Evolutionary conservation across 2,329 filamentous ascomycete species (phyloP).

Genomic region (Neopestalotiopsis rosae): DNA sequence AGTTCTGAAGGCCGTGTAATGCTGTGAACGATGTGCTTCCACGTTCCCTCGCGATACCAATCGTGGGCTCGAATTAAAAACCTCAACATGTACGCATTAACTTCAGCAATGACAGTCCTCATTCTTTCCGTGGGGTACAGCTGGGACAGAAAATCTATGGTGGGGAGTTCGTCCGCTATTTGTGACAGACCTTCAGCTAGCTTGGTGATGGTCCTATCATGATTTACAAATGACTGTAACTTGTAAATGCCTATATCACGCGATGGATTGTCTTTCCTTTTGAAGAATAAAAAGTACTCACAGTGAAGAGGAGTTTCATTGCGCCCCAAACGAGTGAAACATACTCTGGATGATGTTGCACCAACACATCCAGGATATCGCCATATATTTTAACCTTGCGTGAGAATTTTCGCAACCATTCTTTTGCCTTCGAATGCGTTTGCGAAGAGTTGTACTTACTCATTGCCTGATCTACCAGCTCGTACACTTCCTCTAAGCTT

Average conservation of each 20-base stretch:
- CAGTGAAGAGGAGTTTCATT: constrained; percentile 18
- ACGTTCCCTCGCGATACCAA: neutral
- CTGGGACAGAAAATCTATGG: neutral
- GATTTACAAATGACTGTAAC: neutral
- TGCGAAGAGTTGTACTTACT: neutral
- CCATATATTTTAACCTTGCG: neutral
- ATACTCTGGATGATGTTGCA: constrained; percentile 19
- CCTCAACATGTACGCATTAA: neutral
- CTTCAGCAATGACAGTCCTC: neutral
- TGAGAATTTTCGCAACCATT: neutral
- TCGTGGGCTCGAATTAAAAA: neutral
- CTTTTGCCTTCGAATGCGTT: neutral
- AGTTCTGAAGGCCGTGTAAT: neutral
- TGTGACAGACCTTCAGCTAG: neutral
- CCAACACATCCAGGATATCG: constrained; percentile 11
- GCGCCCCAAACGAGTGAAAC: constrained; percentile 13
- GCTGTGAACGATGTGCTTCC: neutral
- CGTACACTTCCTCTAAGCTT: neutral
- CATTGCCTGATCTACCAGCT: neutral
- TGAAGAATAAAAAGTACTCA: neutral
- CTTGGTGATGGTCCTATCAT: neutral
- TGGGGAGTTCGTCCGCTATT: neutral
- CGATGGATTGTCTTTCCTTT: too few species aligned
- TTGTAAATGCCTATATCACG: neutral
- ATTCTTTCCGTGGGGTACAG: neutral